A percentile compares a stretch with the other conserved stretches of the same genome.
Conservation (phyloP, 2,329 filamentous ascomycete species). For the Orbilia oligospora region DNA sequence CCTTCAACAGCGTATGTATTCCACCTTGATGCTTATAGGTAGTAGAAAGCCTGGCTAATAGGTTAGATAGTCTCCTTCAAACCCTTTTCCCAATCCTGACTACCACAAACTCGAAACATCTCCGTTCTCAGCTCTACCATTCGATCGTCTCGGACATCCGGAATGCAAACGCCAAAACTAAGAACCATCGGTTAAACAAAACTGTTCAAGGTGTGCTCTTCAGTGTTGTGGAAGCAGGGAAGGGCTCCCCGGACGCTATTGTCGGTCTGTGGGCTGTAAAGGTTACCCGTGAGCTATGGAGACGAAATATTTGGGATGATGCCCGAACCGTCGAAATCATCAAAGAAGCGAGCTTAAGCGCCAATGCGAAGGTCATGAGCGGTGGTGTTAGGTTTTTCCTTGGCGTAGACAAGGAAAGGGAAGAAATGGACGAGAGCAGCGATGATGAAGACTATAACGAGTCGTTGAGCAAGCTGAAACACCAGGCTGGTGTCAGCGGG, state of each 20-base stretch:
- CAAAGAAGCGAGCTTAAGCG: slow-evolving; percentile 89
- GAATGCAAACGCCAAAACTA: slow-evolving; percentile 86
- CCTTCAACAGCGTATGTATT: slow-evolving; percentile 77
- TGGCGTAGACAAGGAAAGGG: slow-evolving; percentile 93
- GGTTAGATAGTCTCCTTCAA: slow-evolving; percentile 75
- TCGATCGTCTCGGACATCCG: slow-evolving; percentile 94
- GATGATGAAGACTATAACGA: slow-evolving; percentile 77
- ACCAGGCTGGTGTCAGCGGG: slow-evolving; percentile 93
- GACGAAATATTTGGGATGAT: slow-evolving; percentile 95
- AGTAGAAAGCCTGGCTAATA: slow-evolving; percentile 33
- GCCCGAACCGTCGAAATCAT: slow-evolving; percentile 96
- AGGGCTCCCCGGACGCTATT: slow-evolving; percentile 74
- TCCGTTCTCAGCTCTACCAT: slow-evolving; percentile 85
- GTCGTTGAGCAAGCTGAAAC: slow-evolving; percentile 75
- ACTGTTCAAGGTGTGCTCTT: slow-evolving; percentile 94
- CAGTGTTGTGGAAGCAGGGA: slow-evolving; percentile 82
- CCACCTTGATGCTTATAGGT: slow-evolving; percentile 43
- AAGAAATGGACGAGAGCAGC: slow-evolving; percentile 90
- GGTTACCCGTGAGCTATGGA: slow-evolving; percentile 95
- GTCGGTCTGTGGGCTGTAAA: slow-evolving; percentile 97
- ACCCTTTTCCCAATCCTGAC: slow-evolving; percentile 95
- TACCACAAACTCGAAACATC: slow-evolving; percentile 89
- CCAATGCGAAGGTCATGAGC: slow-evolving; percentile 92
- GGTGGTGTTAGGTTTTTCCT: slow-evolving; percentile 95
- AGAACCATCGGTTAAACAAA: slow-evolving; percentile 92